Conservation (phyloP, 495 filamentous ascomycete species). For the Penicillium pulvis region DNA sequence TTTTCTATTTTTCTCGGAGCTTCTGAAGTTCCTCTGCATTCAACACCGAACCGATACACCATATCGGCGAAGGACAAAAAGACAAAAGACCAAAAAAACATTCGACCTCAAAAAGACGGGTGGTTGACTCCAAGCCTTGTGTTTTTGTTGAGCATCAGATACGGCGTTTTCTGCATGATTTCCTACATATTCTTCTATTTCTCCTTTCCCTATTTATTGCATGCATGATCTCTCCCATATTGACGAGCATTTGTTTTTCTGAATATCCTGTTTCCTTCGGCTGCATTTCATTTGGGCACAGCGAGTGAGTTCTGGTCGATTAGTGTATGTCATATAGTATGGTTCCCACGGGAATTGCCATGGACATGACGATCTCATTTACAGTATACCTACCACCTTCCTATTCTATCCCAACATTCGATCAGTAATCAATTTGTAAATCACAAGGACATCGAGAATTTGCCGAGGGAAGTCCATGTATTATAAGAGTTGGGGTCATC, state of each 20-base stretch:
- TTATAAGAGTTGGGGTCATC: not conserved
- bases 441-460: not conserved
- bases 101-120: constrained; percentile 16
- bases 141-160: constrained; percentile 30
- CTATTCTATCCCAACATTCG: not conserved
- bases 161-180: constrained; percentile 28
- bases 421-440: no score
- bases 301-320: constrained; percentile 39
- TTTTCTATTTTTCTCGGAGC: constrained; percentile 24
- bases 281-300: constrained; percentile 36
- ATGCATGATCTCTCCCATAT: constrained; percentile 13
- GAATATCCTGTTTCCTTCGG: constrained; percentile 13
- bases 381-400: not conserved
- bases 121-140: constrained; percentile 15
- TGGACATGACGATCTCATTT: constrained; percentile 21
- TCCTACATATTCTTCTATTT: constrained; percentile 15
- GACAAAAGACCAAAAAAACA: constrained; percentile 16
- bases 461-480: not conserved
- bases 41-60: constrained; percentile 1
- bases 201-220: constrained; percentile 15
- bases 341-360: constrained; percentile 22
- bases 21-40: not conserved
- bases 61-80: constrained; percentile 6
- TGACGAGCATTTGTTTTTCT: constrained; percentile 5
- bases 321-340: constrained; percentile 31